Base-by-base conservation (phyloP, 1,284 basidiomycete genomes). In the Trichosporon coremiiforme region DNA sequence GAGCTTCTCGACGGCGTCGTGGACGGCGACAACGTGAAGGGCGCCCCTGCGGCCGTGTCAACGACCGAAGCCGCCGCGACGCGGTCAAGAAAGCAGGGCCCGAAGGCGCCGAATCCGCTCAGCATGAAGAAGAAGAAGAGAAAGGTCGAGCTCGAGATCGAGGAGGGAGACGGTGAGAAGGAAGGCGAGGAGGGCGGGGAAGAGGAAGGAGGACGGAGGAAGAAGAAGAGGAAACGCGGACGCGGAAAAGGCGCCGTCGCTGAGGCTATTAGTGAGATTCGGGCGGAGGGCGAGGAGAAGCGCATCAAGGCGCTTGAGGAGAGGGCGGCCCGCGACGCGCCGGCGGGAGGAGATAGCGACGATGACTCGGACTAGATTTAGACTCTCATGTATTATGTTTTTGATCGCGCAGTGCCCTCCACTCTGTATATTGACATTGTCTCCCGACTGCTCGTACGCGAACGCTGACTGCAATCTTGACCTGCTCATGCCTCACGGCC, bases 81-180 rank as follows among this genome's bases (percentile, higher is more conserved):
- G 20, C 84, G 82, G 55, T 90, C 88, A 79, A 90, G 89, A 80
- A 88, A 86, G 74, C 89, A 89, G 1, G 57, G 57, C 6, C 89
- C 90, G 0, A 95, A 94, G 79, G 93, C 87, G 0, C 94, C 95
- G 0, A 99, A 99, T 84, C 94, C 96, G 15, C 86, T 99, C 4
- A 95, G 93, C 71, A 85, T 95, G 47, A 95, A 93, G 86, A 98
- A 94, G 86, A 94, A 94, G 85, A 90, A 87, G 78, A 55, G 55
- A 47, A 25, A 68, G 64, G 67, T 67, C 20, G 38, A 72, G 66
- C 65, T 71, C 65, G 68, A 70, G 64, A 7, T 36, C 35, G 66
- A 67, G 60, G 53, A 45, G 35, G 53, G 33, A 63, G 65, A 36
- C 45, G 25, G 29, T n/a, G 38, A 65, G 64, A 33, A 60, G 25